Base-by-base conservation (phyloP, 768 basidiomycete genomes). In the Clavaria fumosa region DNA sequence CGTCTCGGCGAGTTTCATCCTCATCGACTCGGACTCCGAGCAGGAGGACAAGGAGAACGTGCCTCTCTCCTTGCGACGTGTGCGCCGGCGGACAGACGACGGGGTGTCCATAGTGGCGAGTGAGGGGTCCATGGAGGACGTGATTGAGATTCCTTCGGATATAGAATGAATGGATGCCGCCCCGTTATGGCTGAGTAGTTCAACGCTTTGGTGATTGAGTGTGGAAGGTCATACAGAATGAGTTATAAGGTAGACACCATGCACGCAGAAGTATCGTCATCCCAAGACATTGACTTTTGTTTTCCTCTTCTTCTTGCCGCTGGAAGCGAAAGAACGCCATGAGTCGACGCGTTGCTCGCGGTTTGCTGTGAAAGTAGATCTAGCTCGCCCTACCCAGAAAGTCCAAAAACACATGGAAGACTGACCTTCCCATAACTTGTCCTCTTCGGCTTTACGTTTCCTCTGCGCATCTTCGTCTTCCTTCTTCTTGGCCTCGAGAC, bases 381-480 rank as follows among this genome's bases (percentile, higher is more conserved):
- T 19, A 5, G 19, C 4, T 23, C 12, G 14, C 11, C 18, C 11
- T 22, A 23, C 35, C 17, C 21, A 35, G 20, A 14, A 7, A 12
- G 19, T 5, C 3, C 12, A 14, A 12, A 18, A 23, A 34, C 35
- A 40, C 7, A 22, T 32, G n/a, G 11, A 15, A 14, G 27, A 48
- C 59, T 24, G 45, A 88, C 88, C 85, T 66, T 93, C 89, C 89
- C 89, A 95, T 18, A 56, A 60, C 47, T 76, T 80, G 47, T 91
- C 85, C 4, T 90, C 84, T 47, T 91, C 86, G 1, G 69, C 79
- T 58, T 93, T 93, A 38, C 89, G 69, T 56, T 93, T 93, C 60
- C 58, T 75, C 23, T 72, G 50, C 17, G 65, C 58, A 7, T 80
- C 66, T 47, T 90, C 90, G 40, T 88, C 85, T 37, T 95, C 89